Base-by-base conservation (phyloP, 169 alveolate genomes). In the Eimeria necatrix region DNA sequence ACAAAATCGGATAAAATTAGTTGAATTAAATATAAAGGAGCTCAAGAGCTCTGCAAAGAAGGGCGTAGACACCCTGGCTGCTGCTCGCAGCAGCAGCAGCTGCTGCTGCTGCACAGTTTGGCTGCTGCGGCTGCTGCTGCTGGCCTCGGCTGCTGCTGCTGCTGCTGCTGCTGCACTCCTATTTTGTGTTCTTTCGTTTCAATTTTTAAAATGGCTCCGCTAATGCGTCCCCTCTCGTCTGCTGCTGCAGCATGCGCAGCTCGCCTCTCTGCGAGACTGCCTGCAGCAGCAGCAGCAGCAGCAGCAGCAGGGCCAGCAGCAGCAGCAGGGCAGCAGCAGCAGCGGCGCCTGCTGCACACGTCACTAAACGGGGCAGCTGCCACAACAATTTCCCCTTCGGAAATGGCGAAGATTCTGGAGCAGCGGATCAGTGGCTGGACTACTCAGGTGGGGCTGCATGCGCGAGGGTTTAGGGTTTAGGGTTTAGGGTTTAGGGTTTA, bases 301-400 rank as follows among this genome's bases (percentile, higher is more conserved):
- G 85, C 60, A 32, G 85, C 20, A 61, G 18, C 74, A 18, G 18
- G 46, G 22, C 10, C 74, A 61, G 74, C 74, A 61, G 24, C 26
- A 61, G 9, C 18, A 61, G 74, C 74, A 61, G 24, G 46, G 73
- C 64, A 85, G 76, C 60, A 80, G 71, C 89, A 51, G 71, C 89
- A 80, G 61, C 89, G 49, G 70, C 64, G 61, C 24, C 71, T 48
- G 16, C n/a, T 89, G 12, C 94, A 89, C 87, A 89, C 94, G 49
- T 89, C 94, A 9, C n/a, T n/a, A n/a, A n/a, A n/a, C n/a, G n/a
- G 94, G 18, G 49, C 94, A 49, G 96, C 96, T 12, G 94, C 98
- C 52, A 92, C 97, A 18, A 97, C 97, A 76, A 96, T 97, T 32
- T 97, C 98, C 59, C 98, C 98, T 8, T 96, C 98, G 22, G 98